Conservation (phyloP, 1,139 yeast species). For the Candida tunisiensis region DNA sequence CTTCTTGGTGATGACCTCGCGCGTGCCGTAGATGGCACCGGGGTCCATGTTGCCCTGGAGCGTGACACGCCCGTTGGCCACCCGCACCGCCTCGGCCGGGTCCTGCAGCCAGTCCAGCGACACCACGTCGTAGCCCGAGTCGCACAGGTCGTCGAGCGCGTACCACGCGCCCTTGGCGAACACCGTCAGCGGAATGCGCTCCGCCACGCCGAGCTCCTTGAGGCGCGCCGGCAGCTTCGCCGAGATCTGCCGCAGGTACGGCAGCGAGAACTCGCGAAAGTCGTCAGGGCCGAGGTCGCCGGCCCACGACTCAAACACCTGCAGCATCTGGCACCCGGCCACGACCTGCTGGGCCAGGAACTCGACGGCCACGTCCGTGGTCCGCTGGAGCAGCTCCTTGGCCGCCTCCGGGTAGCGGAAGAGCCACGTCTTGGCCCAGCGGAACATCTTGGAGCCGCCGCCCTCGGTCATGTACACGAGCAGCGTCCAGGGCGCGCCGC, state of each 20-base stretch:
- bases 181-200: conserved; percentile 67
- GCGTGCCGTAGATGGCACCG: conserved; percentile 81
- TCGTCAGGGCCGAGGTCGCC: conserved; percentile 89
- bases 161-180: conserved; percentile 98
- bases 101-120: conserved; percentile 86
- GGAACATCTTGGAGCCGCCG: conserved; percentile 83
- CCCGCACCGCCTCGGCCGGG: conserved; percentile 71
- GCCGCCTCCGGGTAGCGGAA: conserved; percentile 62
- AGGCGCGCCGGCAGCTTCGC: conserved; percentile 52
- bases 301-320: conserved; percentile 96
- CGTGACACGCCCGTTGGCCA: conserved; percentile 65
- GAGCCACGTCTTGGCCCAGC: conserved; percentile 87
- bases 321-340: conserved; percentile 97
- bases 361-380: conserved; percentile 81
- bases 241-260: conserved; percentile 69
- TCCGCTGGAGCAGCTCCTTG: conserved; percentile 54
- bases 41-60: conserved; percentile 96
- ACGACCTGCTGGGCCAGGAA: conserved; percentile 87
- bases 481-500: conserved; percentile 97
- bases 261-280: conserved; percentile 75
- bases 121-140: conserved; percentile 71
- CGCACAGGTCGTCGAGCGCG: conserved; percentile 74
- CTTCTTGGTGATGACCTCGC: conserved; percentile 60
- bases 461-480: conserved; percentile 97
- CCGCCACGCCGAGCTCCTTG: conserved; percentile 56